Percentiles rank a stretch among this genome's conserved stretches.
phyloP scores from a whole-genome alignment of 2,329 filamentous ascomycete genomes.

The Colletotrichum caudatum region DNA sequence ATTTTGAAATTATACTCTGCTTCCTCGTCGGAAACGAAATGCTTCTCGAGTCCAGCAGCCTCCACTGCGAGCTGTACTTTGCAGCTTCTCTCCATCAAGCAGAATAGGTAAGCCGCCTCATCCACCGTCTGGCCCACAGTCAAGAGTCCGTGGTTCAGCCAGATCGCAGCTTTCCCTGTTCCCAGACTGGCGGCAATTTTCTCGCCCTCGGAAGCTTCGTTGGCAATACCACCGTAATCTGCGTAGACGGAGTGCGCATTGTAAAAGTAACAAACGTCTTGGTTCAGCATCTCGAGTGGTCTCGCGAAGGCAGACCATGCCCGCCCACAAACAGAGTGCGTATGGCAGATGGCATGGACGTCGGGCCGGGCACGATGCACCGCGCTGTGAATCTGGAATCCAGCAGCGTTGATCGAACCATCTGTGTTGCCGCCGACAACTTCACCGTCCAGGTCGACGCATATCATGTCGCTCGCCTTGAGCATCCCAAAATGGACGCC shows the following conservation, averaged over 20 bases:
- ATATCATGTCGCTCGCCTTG: constrained; percentile 60
- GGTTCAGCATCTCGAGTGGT: constrained; percentile 73
- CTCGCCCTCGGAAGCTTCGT: constrained; percentile 72
- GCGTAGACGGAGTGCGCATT: constrained; percentile 73
- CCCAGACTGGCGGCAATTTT: constrained; percentile 74
- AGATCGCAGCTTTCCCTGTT: constrained; percentile 66
- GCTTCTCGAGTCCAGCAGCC: constrained; percentile 54
- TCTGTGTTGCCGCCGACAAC: constrained; percentile 71
- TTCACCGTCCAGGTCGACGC: constrained; percentile 63
- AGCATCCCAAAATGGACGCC: constrained; percentile 70
- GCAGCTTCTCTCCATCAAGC: constrained; percentile 74
- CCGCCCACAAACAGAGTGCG: constrained; percentile 64
- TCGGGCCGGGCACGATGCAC: constrained; percentile 66
- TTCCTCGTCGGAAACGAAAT: neutral
- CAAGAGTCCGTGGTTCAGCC: constrained; percentile 77
- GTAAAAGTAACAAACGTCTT: constrained; percentile 66
- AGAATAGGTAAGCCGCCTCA: constrained; percentile 78
- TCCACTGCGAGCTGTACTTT: constrained; percentile 70
- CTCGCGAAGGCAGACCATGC: constrained; percentile 70
- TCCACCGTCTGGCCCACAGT: constrained; percentile 78
- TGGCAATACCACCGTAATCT: constrained; percentile 61
- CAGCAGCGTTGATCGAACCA: constrained; percentile 36
- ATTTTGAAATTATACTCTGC: constrained; percentile 6
- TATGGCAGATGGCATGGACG: constrained; percentile 65
- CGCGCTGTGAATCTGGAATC: constrained; percentile 60